Conservation (phyloP, 495 filamentous ascomycete species). For the Penicillium mononematosum region DNA sequence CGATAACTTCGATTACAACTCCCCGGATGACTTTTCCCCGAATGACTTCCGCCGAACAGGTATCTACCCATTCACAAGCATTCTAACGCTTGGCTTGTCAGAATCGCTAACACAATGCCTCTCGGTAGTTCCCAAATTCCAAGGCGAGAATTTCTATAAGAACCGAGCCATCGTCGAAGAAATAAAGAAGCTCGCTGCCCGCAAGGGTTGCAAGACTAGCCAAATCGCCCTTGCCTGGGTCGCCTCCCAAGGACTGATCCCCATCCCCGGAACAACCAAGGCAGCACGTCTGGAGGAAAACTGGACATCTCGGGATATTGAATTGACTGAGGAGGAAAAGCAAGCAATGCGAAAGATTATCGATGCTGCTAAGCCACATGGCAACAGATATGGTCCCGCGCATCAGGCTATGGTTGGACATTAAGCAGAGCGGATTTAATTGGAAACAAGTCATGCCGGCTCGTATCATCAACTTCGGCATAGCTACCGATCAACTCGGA, state of each 20-base stretch:
- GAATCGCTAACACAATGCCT: background rate
- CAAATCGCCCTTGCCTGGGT: slow-evolving; percentile 51
- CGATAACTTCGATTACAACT: slow-evolving; percentile 43
- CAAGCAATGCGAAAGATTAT: slow-evolving; percentile 39
- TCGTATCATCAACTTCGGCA: background rate
- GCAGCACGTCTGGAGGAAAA: slow-evolving; percentile 40
- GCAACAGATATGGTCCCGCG: slow-evolving; percentile 33
- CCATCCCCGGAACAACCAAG: slow-evolving; percentile 52
- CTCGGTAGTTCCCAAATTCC: slow-evolving; percentile 44
- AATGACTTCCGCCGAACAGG: slow-evolving; percentile 43
- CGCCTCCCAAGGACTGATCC: slow-evolving; percentile 45
- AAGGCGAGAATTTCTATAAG: slow-evolving; percentile 52
- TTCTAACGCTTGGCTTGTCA: background rate
- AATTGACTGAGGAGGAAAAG: slow-evolving; percentile 36
- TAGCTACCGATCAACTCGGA: background rate
- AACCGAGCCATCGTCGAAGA: slow-evolving; percentile 46
- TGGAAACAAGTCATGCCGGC: no score
- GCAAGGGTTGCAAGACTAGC: slow-evolving; percentile 38
- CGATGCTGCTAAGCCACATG: slow-evolving; percentile 41
- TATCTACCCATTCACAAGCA: slow-evolving; percentile 16
- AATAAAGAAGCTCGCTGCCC: slow-evolving; percentile 40
- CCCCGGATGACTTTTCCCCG: slow-evolving; percentile 45
- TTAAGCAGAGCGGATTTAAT: slow-evolving; percentile 8
- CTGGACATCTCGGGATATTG: slow-evolving; percentile 41
- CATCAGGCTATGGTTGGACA: slow-evolving; percentile 43